Evolutionary conservation across 2,329 filamentous ascomycete species (phyloP).

Genomic region (Colletotrichum limetticola): DNA sequence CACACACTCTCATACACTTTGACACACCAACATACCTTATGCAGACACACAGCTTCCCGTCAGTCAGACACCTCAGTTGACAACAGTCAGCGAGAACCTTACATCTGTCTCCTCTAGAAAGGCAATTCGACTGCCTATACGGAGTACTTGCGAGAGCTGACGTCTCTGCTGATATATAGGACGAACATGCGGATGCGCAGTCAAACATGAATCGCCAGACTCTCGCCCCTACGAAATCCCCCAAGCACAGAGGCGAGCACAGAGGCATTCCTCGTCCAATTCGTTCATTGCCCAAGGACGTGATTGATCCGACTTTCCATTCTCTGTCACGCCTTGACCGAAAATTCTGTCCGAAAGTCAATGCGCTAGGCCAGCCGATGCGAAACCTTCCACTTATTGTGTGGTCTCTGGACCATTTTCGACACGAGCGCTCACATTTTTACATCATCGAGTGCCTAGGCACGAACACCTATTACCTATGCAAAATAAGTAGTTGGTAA

Average conservation of each 20-base stretch:
- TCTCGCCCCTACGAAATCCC: not conserved
- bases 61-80: not conserved
- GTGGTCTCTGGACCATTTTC: not conserved
- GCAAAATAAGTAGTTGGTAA: not conserved
- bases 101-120: not conserved
- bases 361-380: not conserved
- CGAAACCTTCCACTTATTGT: conserved; percentile 14
- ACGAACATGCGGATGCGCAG: conserved; percentile 1
- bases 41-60: too few relatives aligned
- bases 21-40: too few relatives aligned
- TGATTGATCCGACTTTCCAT: not conserved
- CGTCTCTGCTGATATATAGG: not conserved
- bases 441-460: not conserved
- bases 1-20: not conserved
- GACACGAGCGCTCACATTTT: not conserved
- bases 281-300: not conserved
- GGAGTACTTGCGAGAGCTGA: not conserved
- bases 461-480: too few relatives aligned
- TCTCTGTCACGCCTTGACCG: not conserved
- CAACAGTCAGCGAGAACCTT: conserved; percentile 14
- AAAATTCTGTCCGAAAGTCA: conserved; percentile 7
- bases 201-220: not conserved
- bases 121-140: not conserved
- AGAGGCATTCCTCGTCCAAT: not conserved
- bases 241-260: not conserved